Evolutionary conservation across 129 eudicot genomes (phyloP).

Genomic region (Lonicera japonica): DNA sequence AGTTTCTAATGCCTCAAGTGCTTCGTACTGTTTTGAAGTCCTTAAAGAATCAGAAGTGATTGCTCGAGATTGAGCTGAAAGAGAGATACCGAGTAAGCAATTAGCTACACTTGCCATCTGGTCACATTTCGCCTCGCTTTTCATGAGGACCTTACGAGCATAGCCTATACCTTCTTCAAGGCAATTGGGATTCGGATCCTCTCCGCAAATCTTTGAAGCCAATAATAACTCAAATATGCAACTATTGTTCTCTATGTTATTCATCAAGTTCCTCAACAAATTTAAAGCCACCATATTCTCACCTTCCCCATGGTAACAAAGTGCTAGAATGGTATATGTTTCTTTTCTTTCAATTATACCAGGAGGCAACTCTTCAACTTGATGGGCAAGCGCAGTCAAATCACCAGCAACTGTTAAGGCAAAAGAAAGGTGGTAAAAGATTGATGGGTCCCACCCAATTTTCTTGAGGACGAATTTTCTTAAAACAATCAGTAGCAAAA

Average conservation of each 20-base stretch:
- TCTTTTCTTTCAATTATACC: conserved; percentile 54
- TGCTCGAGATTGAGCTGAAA: conserved; percentile 48
- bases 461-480: conserved; percentile 34
- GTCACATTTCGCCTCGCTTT: conserved; percentile 32
- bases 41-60: conserved; percentile 58
- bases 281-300: conserved; percentile 53
- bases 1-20: conserved; percentile 44
- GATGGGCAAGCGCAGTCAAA: conserved; percentile 42
- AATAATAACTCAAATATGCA: conserved; percentile 45
- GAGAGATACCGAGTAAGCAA: conserved; percentile 52
- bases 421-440: conserved; percentile 63
- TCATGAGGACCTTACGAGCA: conserved; percentile 19
- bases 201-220: conserved; percentile 70
- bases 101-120: conserved; percentile 33
- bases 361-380: conserved; percentile 66
- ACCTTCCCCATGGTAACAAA: conserved; percentile 72
- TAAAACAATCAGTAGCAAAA: conserved; percentile 60
- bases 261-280: conserved; percentile 54
- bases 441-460: conserved; percentile 79
- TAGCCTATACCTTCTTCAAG: conserved; percentile 55
- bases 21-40: conserved; percentile 42
- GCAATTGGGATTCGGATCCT: conserved; percentile 21
- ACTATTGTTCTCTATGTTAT: conserved; percentile 38
- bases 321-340: conserved; percentile 48
- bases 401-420: conserved; percentile 63